phyloP scores from a whole-genome alignment of 805 yeast species.

The Lipomyces sp. region DNA sequence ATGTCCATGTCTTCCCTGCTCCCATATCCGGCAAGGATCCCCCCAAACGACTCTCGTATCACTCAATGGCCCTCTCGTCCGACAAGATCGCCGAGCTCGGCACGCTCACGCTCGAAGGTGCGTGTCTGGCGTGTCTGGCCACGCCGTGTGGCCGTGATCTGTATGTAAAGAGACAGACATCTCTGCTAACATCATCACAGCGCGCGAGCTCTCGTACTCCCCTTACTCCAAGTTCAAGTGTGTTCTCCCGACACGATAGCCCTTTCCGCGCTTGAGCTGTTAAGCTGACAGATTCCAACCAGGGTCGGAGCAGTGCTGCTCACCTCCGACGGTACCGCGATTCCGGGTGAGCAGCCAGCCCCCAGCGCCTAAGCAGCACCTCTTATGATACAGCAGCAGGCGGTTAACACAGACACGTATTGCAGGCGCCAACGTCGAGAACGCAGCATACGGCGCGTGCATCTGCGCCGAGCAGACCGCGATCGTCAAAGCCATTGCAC shows the following conservation, averaged over 20 bases:
- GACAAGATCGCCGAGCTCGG: slow-evolving; percentile 9
- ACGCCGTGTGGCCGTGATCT: not conserved
- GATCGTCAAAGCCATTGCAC: slow-evolving; percentile 52
- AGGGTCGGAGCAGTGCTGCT: slow-evolving; percentile 79
- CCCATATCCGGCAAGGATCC: no score
- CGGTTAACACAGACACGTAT: no score
- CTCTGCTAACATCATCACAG: no score
- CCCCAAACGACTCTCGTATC: not conserved
- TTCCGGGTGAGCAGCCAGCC: slow-evolving; percentile 31
- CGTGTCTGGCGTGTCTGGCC: not conserved
- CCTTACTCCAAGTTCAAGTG: slow-evolving; percentile 66
- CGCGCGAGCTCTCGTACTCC: slow-evolving; percentile 54
- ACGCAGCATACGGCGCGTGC: slow-evolving; percentile 81
- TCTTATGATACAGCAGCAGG: no score
- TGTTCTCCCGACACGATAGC: not conserved
- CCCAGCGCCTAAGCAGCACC: not conserved
- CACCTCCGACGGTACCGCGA: slow-evolving; percentile 47
- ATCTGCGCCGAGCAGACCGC: slow-evolving; percentile 78
- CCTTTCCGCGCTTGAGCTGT: no score
- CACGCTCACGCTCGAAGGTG: slow-evolving; percentile 17
- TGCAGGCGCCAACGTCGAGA: slow-evolving; percentile 86
- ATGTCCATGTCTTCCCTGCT: not conserved
- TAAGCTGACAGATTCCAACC: not conserved
- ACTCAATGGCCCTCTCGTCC: not conserved
- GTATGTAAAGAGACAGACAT: no score